Percentiles rank a stretch among this genome's conserved stretches.
phyloP scores from a whole-genome alignment of 1,284 basidiomycete genomes.

The Thecaphora thlaspeos region DNA sequence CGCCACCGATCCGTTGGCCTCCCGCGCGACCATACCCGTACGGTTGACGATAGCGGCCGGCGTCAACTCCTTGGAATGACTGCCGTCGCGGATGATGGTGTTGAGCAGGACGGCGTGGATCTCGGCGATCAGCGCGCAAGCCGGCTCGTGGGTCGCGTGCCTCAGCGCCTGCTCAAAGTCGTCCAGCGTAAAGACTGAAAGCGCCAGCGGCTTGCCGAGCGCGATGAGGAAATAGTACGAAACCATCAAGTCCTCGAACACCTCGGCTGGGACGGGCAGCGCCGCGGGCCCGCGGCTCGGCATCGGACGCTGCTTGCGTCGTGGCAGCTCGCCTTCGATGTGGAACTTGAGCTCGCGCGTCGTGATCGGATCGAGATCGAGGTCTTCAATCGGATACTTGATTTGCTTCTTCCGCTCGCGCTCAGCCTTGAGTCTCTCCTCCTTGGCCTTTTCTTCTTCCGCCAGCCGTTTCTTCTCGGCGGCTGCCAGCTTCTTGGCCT shows the following conservation, averaged over 20 bases:
- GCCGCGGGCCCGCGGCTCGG: constrained; percentile 71
- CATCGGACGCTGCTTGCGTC: constrained; percentile 64
- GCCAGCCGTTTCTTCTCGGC: constrained; percentile 23
- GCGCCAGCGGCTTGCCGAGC: constrained; percentile 80
- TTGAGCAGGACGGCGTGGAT: constrained; percentile 86
- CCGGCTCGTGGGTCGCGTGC: constrained; percentile 70
- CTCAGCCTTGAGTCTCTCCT: constrained; percentile 62
- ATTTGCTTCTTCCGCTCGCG: constrained; percentile 74
- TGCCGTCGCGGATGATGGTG: constrained; percentile 73
- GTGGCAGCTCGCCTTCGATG: constrained; percentile 36
- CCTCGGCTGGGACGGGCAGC: constrained; percentile 69
- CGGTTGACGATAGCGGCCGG: background rate
- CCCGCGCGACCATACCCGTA: constrained; percentile 11
- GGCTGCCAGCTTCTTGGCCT: constrained; percentile 24
- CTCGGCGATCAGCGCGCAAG: constrained; percentile 78
- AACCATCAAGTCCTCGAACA: constrained; percentile 82
- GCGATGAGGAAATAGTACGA: constrained; percentile 89
- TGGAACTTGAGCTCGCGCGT: constrained; percentile 48
- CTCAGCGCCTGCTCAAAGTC: constrained; percentile 85
- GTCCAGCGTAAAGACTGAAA: constrained; percentile 90
- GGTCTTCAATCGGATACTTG: constrained; percentile 67
- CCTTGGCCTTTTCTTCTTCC: constrained; percentile 34
- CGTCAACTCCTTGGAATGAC: constrained; percentile 12
- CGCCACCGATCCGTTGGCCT: constrained; percentile 47
- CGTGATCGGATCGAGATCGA: constrained; percentile 56